phyloP scores from a whole-genome alignment of 441 rosid species.

The Theobroma grandiflorum region DNA sequence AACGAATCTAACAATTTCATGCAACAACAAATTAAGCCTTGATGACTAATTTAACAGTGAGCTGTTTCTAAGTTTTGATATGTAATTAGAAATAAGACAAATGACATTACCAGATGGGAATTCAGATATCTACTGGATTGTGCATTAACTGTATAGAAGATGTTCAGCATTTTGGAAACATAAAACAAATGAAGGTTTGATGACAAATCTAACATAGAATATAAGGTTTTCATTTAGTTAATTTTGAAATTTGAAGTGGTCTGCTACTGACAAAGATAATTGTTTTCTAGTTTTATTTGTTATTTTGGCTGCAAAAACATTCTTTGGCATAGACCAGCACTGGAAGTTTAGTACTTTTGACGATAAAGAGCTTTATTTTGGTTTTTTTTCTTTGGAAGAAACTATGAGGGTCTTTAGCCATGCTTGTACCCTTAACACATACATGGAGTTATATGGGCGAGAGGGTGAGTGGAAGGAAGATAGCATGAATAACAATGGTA shows the following conservation, averaged over 20 bases:
- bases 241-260: neutral
- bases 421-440: neutral
- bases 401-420: neutral
- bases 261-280: neutral
- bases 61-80: neutral
- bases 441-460: neutral
- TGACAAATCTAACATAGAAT: neutral
- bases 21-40: neutral
- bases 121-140: neutral
- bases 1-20: neutral
- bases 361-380: neutral
- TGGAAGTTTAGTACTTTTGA: neutral
- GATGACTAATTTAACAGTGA: neutral
- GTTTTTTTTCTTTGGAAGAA: neutral
- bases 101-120: neutral
- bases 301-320: neutral
- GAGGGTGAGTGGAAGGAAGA: neutral
- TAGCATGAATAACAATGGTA: neutral
- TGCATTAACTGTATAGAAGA: neutral
- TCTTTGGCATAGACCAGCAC: neutral
- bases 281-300: neutral
- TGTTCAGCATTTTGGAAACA: neutral
- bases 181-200: neutral
- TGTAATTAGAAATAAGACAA: constrained; percentile 4
- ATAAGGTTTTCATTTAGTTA: neutral